These are phyloP conservation scores for Tubosaeta sp. DNA, from an alignment of 768 basidiomycete genomes.

Conservation along the genomic window DNA sequence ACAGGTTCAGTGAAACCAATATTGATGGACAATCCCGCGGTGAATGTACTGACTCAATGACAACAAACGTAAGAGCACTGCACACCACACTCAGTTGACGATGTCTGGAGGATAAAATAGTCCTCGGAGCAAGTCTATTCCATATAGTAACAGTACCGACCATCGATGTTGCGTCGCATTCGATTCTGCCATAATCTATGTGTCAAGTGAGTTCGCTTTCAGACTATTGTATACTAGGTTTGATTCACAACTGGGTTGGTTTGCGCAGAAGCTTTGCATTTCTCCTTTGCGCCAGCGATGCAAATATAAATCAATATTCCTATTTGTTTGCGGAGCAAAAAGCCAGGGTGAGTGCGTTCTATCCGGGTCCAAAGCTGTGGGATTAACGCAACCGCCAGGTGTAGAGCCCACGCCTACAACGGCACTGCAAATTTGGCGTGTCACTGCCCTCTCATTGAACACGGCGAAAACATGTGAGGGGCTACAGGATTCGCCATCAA, in stretches of 20 bases:
- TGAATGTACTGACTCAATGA: background rate
- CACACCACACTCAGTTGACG: constrained; percentile 61
- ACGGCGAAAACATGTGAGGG: background rate
- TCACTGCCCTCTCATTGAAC: background rate
- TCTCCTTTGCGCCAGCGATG: no score
- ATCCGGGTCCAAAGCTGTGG: background rate
- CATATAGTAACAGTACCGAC: no score
- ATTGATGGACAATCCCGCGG: constrained; percentile 56
- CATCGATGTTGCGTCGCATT: constrained; percentile 35
- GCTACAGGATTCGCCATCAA: background rate
- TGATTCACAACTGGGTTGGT: constrained; percentile 67
- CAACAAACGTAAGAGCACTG: constrained; percentile 55
- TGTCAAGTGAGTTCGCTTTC: background rate
- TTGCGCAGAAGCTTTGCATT: constrained; percentile 39
- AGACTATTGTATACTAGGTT: constrained; percentile 27
- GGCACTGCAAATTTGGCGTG: no score
- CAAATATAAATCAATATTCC: no score
- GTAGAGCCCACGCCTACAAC: background rate
- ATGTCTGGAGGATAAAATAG: background rate
- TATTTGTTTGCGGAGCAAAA: no score
- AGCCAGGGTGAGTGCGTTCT: no score
- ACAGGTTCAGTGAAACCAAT: constrained; percentile 69
- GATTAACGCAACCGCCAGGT: no score
- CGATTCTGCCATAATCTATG: no score
- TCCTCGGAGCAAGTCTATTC: background rate